Base-by-base conservation (phyloP, 768 basidiomycete species). In the Rhizopogon vesiculosus region DNA sequence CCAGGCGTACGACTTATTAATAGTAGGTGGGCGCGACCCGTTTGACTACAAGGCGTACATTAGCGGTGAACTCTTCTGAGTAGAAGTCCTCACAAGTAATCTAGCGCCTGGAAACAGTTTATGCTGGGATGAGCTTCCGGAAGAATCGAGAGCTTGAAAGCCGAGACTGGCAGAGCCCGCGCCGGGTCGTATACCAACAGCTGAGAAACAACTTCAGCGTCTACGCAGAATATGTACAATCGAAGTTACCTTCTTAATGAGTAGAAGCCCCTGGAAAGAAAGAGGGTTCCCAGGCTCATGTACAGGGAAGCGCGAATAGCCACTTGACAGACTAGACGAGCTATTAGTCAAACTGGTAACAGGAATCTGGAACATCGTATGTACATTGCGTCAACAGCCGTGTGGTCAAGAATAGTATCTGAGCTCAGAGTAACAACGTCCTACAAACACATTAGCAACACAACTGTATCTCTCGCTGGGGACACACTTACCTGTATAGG, bases 51-150 rank as follows among this genome's bases (percentile, higher is more conserved):
- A 38, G 42, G 8, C 35, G 40, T 35, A 38, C 48, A 54, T 39
- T 31, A 55, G n/a, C 42, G 28, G 16, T 12, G 2, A 59, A 15
- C 13, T 33, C 38, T 28, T 18, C 9, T 8, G 18, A 43, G 38
- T 22, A 13, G 9, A 18, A 0, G 44, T 15, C 64, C 82, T 39
- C 63, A 91, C 89, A 91, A 95, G 66, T 94, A 96, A 67, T 97
- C 93, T 44, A 98, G 72, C 0, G 93, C 93, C 67, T 98, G 93
- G 76, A 97, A 93, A 64, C 91, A 97, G 63, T 92, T 95, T 66
- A 97, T 95, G 9, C 82, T 79, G 0, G 93, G 92, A 42, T 76
- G 76, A 4, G 94, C 94, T 71, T 98, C 96, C 0, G 96, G 96
- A 13, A 98, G 71, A 28, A 96, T 87, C 0, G 89, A 85, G 1